A percentile compares a stretch with the other conserved stretches of the same genome.
Evolutionary conservation across 805 yeast genomes (phyloP).

Genomic region (Spathaspora girioi): DNA sequence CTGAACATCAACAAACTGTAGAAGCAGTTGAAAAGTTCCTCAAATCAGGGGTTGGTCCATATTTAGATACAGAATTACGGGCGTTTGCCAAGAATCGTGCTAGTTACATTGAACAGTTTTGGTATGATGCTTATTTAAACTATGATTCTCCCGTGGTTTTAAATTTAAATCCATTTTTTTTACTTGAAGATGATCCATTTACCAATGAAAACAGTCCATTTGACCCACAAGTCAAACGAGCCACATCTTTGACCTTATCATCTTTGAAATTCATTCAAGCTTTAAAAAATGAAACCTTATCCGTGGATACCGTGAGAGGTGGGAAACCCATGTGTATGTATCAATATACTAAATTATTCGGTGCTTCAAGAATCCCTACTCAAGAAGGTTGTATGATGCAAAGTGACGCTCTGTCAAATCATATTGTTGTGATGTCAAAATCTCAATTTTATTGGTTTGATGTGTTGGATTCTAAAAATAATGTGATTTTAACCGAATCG

Average conservation of each 20-base stretch:
- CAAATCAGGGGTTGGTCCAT: slow-evolving; percentile 46
- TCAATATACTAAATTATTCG: slow-evolving; percentile 83
- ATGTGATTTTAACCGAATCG: slow-evolving; percentile 67
- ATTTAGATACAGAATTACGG: slow-evolving; percentile 61
- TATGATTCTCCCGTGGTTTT: slow-evolving; percentile 90
- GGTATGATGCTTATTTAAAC: slow-evolving; percentile 87
- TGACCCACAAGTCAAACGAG: slow-evolving; percentile 67
- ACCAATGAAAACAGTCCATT: slow-evolving; percentile 46
- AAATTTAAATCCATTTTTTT: slow-evolving; percentile 85
- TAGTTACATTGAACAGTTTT: slow-evolving; percentile 88
- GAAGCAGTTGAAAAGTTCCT: slow-evolving; percentile 57
- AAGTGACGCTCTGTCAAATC: slow-evolving; percentile 70
- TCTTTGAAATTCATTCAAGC: slow-evolving; percentile 79
- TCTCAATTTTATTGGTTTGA: slow-evolving; percentile 96
- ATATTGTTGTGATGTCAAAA: slow-evolving; percentile 75
- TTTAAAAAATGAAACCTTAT: slow-evolving; percentile 66
- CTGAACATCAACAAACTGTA: slow-evolving; percentile 60
- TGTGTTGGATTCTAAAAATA: slow-evolving; percentile 71
- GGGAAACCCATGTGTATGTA: slow-evolving; percentile 79
- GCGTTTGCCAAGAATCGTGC: slow-evolving; percentile 60
- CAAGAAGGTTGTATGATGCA: slow-evolving; percentile 79
- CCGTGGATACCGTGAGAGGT: slow-evolving; percentile 64
- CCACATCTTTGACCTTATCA: slow-evolving; percentile 74
- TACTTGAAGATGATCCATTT: slow-evolving; percentile 89
- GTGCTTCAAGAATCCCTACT: slow-evolving; percentile 84